Base-by-base conservation (phyloP, 208 protist genomes). In the Wallacemonas collosoma region DNA sequence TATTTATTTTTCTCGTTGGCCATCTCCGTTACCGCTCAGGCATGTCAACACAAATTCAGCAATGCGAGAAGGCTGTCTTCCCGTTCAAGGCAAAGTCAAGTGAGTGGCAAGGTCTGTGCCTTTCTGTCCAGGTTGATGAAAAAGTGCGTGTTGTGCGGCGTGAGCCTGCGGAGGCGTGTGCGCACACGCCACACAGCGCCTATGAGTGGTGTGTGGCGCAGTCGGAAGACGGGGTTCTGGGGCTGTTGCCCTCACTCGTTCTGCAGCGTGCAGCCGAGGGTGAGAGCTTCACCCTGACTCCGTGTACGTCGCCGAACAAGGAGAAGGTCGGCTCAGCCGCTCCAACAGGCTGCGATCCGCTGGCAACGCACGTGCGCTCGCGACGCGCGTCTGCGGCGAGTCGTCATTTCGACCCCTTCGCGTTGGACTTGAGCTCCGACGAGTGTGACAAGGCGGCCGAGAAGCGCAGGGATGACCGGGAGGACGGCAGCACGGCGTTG, bases 191-290 rank as follows among this genome's bases (percentile, higher is more conserved):
- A 15, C 44, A 36, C 11, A 26, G n/a, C 38, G 40, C 61, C 35
- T 39, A 65, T 43, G 58, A 73, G 60, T 88, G 83, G 83, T 88
- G 83, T 53, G 75, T 88, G 5, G 83, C 83, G 11, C 80, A 88
- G 51, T 62, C 65, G 1, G 80, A 80, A 43, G 72, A 83, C 38
- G 83, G 80, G 8, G 55, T 54, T 3, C 68, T 82, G 11, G 83
- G 83, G 3, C 75, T 88, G 14, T 77, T 80, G 39, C 83, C 83
- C 0, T 63, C 65, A 8, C 63, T 73, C 7, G 44, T 82, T 0
- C 62, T 88, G 26, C 55, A 66, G 38, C 38, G 38, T 54, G 11
- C 71, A 12, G 56, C 36, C 43, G 48, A 74, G 4, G 41, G 61
- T 35, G 43, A 55, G 41, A 65, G 60, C 60, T 65, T 65, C 17